Base-by-base conservation (phyloP, 2,329 filamentous ascomycete genomes). In the Ophiostoma fasciatum region DNA sequence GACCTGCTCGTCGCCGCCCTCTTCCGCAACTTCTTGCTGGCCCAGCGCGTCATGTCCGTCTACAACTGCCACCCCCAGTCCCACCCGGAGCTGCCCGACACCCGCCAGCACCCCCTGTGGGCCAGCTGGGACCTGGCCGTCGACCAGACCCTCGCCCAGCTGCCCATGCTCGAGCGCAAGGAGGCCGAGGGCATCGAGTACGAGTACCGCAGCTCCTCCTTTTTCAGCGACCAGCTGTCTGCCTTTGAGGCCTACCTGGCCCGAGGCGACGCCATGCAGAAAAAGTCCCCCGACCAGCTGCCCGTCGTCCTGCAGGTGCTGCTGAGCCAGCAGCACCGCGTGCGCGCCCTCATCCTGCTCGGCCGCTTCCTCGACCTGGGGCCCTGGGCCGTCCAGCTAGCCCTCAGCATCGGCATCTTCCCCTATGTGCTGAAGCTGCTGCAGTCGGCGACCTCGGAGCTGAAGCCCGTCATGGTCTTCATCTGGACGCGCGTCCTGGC, bases 381-480 rank as follows among this genome's bases (percentile, higher is more conserved):
- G 0, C 90, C 90, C 1, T 98, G 90, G 90, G 92, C 90, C 21
- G 90, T 98, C n/a, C 90, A 96, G 54, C 73, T 98, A 28, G 90
- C 90, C 13, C 68, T 98, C 13, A 94, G 87, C 56, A 98, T 98
- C 42, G 90, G 90, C 18, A 98, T 98, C 43, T 98, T 98, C 56
- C 90, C 90, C 1, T 98, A 98, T 52, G 90, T 98, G n/a, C 63
- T 98, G 23, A 98, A 98, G 58, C 66, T 98, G 19, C 64, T 98
- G 14, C 90, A 98, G 55, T 96, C 90, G 5, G 88, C 92, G 31
- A 90, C 90, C 0, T 73, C 84, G 31, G 90, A 98, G 56, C 62
- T 98, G 42, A 96, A 96, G 52, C 88, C 90, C 0, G 87, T 96
- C 41, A 96, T 98, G 90, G 87, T 98, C 5, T 98, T 96, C 56